Percentiles rank a stretch among this genome's conserved stretches.
Conservation (phyloP, 2,329 filamentous ascomycete species). For the Chrysoporthe austroafricana region DNA sequence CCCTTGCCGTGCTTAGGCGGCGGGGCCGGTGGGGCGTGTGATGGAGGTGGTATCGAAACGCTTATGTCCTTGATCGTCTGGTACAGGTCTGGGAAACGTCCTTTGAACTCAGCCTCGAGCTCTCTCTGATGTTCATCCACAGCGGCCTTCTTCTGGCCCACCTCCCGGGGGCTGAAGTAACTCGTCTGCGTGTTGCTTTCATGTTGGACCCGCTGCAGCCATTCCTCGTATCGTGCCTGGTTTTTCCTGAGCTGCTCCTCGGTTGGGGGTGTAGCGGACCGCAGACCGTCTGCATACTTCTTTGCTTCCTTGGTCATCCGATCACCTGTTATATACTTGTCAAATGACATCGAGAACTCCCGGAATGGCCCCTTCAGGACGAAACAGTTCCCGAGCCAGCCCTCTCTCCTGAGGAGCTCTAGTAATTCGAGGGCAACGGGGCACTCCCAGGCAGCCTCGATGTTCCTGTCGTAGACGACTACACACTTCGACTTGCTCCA, state of each 20-base stretch:
- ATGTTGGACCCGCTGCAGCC: slow-evolving; percentile 48
- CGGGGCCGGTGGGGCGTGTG: slow-evolving; percentile 19
- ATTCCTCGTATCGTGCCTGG: slow-evolving; percentile 48
- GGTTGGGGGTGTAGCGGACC: slow-evolving; percentile 40
- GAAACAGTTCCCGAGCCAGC: slow-evolving; percentile 57
- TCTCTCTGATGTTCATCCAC: slow-evolving; percentile 51
- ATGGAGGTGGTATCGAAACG: slow-evolving; percentile 20
- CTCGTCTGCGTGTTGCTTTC: slow-evolving; percentile 46
- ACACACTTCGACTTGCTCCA: slow-evolving; percentile 53
- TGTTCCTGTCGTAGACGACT: slow-evolving; percentile 56
- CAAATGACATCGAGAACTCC: slow-evolving; percentile 58
- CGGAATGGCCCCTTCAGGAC: slow-evolving; percentile 60
- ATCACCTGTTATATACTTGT: slow-evolving; percentile 51
- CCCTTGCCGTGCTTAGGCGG: slow-evolving; percentile 20
- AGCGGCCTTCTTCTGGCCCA: slow-evolving; percentile 45
- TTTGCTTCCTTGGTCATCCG: slow-evolving; percentile 48
- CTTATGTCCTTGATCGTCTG: slow-evolving; percentile 47
- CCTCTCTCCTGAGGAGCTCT: slow-evolving; percentile 49
- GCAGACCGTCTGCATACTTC: slow-evolving; percentile 44
- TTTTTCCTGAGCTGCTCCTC: slow-evolving; percentile 36
- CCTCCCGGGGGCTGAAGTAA: slow-evolving; percentile 44
- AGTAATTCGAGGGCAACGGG: slow-evolving; percentile 51
- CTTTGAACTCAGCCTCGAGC: slow-evolving; percentile 54
- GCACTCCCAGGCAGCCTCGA: slow-evolving; percentile 56
- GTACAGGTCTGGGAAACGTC: slow-evolving; percentile 50